These are phyloP conservation scores for Cercospora brassicicola DNA, from an alignment of 2,329 filamentous ascomycete species.

Conservation along the genomic window DNA sequence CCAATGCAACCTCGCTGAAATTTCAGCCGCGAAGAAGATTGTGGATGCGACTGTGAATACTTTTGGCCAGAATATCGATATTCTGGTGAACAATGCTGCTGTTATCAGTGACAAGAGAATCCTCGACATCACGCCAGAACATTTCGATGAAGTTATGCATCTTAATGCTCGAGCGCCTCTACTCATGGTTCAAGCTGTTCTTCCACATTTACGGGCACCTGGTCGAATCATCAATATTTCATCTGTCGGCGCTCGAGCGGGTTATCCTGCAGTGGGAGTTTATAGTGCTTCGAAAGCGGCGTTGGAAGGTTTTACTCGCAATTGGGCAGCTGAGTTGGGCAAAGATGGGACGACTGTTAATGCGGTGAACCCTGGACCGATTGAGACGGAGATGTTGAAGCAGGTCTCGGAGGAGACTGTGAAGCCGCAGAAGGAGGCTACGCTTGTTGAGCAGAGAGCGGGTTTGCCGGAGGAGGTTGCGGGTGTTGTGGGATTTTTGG, in stretches of 20 bases:
- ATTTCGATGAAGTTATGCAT: slow-evolving; percentile 57
- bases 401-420: slow-evolving; percentile 53
- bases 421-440: slow-evolving; percentile 52
- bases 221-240: slow-evolving; percentile 61
- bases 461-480: slow-evolving; percentile 58
- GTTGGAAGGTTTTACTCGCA: slow-evolving; percentile 60
- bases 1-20: slow-evolving; percentile 43
- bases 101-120: slow-evolving; percentile 11
- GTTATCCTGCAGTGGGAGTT: slow-evolving; percentile 49
- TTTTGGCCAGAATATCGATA: slow-evolving; percentile 46
- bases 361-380: slow-evolving; percentile 59
- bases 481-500: slow-evolving; percentile 57
- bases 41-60: slow-evolving; percentile 40
- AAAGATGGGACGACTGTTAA: slow-evolving; percentile 61
- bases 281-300: slow-evolving; percentile 62
- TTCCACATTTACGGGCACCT: slow-evolving; percentile 52
- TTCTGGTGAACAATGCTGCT: slow-evolving; percentile 48
- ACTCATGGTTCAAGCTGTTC: slow-evolving; percentile 55
- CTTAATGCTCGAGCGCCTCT: slow-evolving; percentile 59
- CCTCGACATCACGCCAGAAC: slow-evolving; percentile 47
- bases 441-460: slow-evolving; percentile 53
- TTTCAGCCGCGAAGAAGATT: slow-evolving; percentile 41
- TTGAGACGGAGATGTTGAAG: slow-evolving; percentile 59
- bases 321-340: slow-evolving; percentile 61
- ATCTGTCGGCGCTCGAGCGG: slow-evolving; percentile 54